A percentile compares a stretch with the other conserved stretches of the same genome.
Evolutionary conservation across 2,329 filamentous ascomycete genomes (phyloP).

Genomic region (Claviceps quebecensis): DNA sequence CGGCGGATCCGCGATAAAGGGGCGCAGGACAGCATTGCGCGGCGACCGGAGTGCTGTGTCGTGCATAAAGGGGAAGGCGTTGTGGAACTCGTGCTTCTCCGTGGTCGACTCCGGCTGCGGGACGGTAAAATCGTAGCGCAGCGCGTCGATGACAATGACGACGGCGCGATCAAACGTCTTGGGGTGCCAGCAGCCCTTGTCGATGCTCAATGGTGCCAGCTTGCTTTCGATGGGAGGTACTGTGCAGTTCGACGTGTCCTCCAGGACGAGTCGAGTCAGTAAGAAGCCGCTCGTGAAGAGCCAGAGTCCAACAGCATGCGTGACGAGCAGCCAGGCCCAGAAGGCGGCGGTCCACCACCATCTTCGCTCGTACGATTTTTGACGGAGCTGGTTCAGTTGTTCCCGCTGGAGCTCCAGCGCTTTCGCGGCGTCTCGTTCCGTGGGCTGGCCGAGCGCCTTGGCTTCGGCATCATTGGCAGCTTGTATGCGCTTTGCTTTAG

Average conservation of each 20-base stretch:
- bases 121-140: slow-evolving; percentile 93
- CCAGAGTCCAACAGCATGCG: slow-evolving; percentile 71
- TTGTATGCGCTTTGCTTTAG: slow-evolving; percentile 36
- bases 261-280: slow-evolving; percentile 68
- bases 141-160: slow-evolving; percentile 78
- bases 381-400: slow-evolving; percentile 33
- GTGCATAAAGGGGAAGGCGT: slow-evolving; percentile 76
- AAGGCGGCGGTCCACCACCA: slow-evolving; percentile 50
- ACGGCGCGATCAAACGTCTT: slow-evolving; percentile 88
- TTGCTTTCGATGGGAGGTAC: slow-evolving; percentile 48
- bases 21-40: slow-evolving; percentile 72
- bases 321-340: slow-evolving; percentile 53
- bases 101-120: slow-evolving; percentile 36
- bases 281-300: slow-evolving; percentile 94
- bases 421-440: slow-evolving; percentile 20
- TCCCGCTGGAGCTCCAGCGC: slow-evolving; percentile 30
- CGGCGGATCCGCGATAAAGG: slow-evolving; percentile 94
- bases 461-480: slow-evolving; percentile 25
- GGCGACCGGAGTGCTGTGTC: slow-evolving; percentile 64
- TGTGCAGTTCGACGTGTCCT: slow-evolving; percentile 59
- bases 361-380: slow-evolving; percentile 34
- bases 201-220: slow-evolving; percentile 26
- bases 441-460: slow-evolving; percentile 16
- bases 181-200: slow-evolving; percentile 85
- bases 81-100: slow-evolving; percentile 50